A percentile compares a stretch with the other conserved stretches of the same genome.
phyloP scores from a whole-genome alignment of 192 early-diverging fungal genomes.

The Phlyctochytrium bullatum region DNA sequence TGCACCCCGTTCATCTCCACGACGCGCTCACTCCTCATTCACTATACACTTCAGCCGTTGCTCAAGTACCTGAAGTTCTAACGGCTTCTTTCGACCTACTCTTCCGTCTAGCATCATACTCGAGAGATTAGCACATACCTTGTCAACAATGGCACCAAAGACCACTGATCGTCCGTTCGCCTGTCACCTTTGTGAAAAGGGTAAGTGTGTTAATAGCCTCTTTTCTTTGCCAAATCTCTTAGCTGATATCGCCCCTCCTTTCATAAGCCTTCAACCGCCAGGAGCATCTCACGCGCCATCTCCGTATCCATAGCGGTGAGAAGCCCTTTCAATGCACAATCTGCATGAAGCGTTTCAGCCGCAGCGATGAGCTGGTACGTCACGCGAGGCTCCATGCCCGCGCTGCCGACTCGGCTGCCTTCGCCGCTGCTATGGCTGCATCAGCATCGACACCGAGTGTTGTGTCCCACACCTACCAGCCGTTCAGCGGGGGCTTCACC shows the following conservation, averaged over 20 bases:
- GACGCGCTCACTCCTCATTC: neutral
- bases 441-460: neutral
- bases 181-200: neutral
- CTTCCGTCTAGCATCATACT: neutral
- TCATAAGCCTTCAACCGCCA: neutral
- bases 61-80: neutral
- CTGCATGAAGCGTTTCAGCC: neutral
- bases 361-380: neutral
- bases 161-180: neutral
- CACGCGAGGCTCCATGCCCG: neutral
- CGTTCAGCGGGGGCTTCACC: no score
- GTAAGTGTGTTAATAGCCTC: neutral
- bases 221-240: neutral
- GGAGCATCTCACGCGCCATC: neutral
- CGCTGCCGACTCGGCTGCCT: neutral
- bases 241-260: neutral
- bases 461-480: neutral
- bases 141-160: neutral
- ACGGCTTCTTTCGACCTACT: neutral
- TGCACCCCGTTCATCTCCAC: neutral
- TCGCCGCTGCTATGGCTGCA: neutral
- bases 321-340: neutral
- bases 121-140: neutral
- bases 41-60: neutral
- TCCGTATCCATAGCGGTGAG: neutral